phyloP scores from a whole-genome alignment of 176 grass and related monocot genomes.

The Musa beccarii region DNA sequence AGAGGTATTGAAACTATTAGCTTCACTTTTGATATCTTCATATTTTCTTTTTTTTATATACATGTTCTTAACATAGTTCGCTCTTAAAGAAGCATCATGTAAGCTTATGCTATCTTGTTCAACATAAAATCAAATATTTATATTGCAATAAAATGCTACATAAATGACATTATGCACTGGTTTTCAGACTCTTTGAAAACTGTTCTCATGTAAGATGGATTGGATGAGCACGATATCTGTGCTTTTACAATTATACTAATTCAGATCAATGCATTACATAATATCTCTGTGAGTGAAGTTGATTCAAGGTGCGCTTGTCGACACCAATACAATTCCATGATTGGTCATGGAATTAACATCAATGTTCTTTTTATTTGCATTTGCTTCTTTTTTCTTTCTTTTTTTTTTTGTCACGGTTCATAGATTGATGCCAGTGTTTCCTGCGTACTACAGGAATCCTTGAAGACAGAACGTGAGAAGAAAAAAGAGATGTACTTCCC shows the following conservation, averaged over 20 bases:
- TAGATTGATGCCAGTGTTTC: background rate
- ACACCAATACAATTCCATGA: too few relatives aligned
- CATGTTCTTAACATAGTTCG: too few relatives aligned
- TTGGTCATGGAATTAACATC: background rate
- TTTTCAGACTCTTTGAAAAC: background rate
- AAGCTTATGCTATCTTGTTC: too few relatives aligned
- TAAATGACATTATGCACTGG: background rate
- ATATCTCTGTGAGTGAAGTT: background rate
- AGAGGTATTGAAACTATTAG: too few relatives aligned
- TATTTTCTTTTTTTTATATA: too few relatives aligned
- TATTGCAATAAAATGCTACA: background rate
- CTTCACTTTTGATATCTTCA: too few relatives aligned
- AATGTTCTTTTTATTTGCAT: background rate
- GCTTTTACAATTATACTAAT: background rate
- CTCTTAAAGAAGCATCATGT: too few relatives aligned
- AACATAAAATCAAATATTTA: too few relatives aligned
- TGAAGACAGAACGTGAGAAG: background rate
- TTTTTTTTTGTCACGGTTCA: background rate
- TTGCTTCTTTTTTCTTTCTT: background rate
- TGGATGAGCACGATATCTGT: background rate
- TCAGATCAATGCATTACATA: background rate
- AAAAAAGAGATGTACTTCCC: background rate
- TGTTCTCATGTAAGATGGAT: background rate
- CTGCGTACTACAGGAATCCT: background rate
- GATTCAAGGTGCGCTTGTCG: background rate